Evolutionary conservation across 2,329 filamentous ascomycete genomes (phyloP).

Genomic region (Coniochaeta hoffmannii): DNA sequence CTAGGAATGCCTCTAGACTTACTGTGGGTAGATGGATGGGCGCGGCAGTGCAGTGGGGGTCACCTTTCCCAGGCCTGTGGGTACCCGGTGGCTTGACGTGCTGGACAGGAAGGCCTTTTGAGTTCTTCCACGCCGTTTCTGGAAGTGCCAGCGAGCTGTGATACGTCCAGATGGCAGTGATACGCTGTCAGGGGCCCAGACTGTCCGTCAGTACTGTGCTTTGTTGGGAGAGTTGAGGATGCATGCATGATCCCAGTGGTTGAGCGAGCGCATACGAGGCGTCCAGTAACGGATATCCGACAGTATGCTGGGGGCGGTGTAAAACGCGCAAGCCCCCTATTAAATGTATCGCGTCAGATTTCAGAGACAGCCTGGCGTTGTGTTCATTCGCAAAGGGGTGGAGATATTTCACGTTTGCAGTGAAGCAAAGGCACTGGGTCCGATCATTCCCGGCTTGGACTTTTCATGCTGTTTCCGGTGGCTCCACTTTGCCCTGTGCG

Average conservation of each 20-base stretch:
- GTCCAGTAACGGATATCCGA: background rate
- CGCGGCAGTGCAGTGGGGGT: slow-evolving; percentile 1
- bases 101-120: background rate
- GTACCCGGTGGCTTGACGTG: background rate
- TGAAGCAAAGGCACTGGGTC: background rate
- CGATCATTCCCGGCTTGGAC: background rate
- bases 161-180: background rate
- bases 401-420: background rate
- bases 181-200: background rate
- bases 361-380: background rate
- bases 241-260: background rate
- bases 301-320: background rate
- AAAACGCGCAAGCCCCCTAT: background rate
- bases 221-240: too few species aligned
- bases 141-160: background rate
- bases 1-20: background rate
- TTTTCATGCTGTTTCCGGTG: background rate
- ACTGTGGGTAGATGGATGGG: too few species aligned
- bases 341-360: background rate
- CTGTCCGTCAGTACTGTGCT: too few species aligned
- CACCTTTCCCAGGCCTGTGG: background rate
- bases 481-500: background rate
- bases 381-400: too few species aligned
- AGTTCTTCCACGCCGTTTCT: background rate
- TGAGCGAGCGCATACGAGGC: background rate